Evolutionary conservation across 2,329 filamentous ascomycete genomes (phyloP), one percentile per base, ranked within the genome.

Genomic region (Truncatella angustata): DNA sequence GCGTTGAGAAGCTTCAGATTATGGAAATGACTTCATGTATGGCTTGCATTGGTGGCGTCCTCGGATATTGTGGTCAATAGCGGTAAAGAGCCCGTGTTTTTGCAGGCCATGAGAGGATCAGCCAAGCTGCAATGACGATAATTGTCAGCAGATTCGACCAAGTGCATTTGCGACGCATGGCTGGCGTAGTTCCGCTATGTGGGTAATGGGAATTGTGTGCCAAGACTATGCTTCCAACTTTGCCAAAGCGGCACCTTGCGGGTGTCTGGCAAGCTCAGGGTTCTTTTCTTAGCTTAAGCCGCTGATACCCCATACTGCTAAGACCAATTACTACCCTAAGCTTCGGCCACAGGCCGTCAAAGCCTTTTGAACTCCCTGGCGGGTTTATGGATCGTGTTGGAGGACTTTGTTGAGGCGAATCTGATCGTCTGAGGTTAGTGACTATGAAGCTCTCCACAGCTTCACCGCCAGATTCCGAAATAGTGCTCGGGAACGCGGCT

Each of bases 241-340:
- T 26, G 40, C 20, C 20, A 44, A 23, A 16, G 40, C 24, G 40
- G 40, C 40, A 46, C 16, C 18, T 23, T 34, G 43, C 43, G 43
- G 26, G 12, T n/a, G 24, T 44, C 21, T 26, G 40, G 40, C 24
- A 26, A 4, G 40, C 10, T 26, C 43, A 46, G 43, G 43, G 43
- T 32, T 32, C 20, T 34, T 28, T n/a, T 46, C 24, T 14, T 46
- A 28, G 43, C 26, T 46, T 46, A 35, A 46, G 43, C 43, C 43
- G 43, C 34, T 35, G 43, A 46, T 46, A 46, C 43, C 43, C 43
- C 43, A 46, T 46, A 46, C 11, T 20, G 43, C 43, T 46, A 46
- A 34, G 30, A 34, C 28, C 43, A 12, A 46, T 46, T 35, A 28
- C 43, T 46, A 28, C 43, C 43, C 43, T 46, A 46, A 46, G 43